Base-by-base conservation (phyloP, 192 early-diverging fungal genomes). In the Chytriomyces sp. region DNA sequence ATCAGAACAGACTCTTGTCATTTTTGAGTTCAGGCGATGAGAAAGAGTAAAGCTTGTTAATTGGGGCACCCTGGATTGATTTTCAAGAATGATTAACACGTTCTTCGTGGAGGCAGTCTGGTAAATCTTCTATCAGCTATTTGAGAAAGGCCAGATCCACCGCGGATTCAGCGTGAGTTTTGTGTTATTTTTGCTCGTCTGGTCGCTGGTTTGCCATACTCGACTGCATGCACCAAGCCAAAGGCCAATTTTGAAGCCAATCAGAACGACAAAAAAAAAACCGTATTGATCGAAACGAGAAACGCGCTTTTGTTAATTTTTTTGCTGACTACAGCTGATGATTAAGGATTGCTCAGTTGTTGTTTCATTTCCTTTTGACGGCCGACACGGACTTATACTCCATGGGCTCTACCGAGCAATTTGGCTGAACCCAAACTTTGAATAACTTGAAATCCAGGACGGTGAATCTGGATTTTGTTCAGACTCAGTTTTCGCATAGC, bases 51-150 rank as follows among this genome's bases (percentile, higher is more conserved):
- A 35, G n/a, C n/a, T n/a, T n/a, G n/a, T n/a, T n/a, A n/a, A n/a
- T n/a, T n/a, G n/a, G n/a, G n/a, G n/a, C n/a, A n/a, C n/a, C n/a
- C 62, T 99, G 97, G 97, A 99, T 99, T 79, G 97, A 99, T 82
- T 99, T 99, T n/a, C n/a, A n/a, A n/a, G n/a, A n/a, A n/a, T n/a
- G n/a, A n/a, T 99, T 64, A 92, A 99, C 83, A 87, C 92, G 64
- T 82, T 91, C 67, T 99, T 97, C 81, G 98, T 99, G 97, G 97
- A 99, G 83, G 92, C 93, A 43, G 96, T 95, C 45, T 99, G 97
- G 97, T 99, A 97, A 97, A 94, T 96, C 16, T 98, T 99, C 85
- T 94, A 95, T 90, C 91, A 96, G 83, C 89, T 99, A 45, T 96
- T 91, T 72, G 91, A 95, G 43, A 97, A 97, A 87, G 95, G 88